Conservation (phyloP, 768 basidiomycete genomes). For the Podaxis sp. region DNA sequence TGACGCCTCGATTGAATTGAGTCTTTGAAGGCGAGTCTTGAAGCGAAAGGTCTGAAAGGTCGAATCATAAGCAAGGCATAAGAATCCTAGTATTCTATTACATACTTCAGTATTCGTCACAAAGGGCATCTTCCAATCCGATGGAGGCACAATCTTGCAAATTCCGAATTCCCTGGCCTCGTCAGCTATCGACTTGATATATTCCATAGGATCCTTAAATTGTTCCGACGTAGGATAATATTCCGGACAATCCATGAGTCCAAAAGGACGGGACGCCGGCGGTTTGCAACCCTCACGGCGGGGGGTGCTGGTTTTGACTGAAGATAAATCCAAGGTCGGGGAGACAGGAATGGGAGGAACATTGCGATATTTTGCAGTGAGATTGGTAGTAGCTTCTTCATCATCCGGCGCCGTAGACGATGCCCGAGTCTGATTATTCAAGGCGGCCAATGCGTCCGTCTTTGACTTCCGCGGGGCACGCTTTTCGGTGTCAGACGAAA, state of each 20-base stretch:
- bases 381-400: conserved; percentile 44
- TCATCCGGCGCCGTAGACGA: conserved; percentile 56
- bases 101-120: conserved; percentile 90
- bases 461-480: conserved; percentile 89
- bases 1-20: conserved; percentile 97
- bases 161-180: conserved; percentile 80
- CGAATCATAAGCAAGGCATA: conserved; percentile 29
- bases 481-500: conserved; percentile 44
- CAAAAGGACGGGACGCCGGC: conserved; percentile 71
- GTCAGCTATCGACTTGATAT: conserved; percentile 80
- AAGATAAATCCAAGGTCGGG: conserved; percentile 61
- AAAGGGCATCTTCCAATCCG: conserved; percentile 94
- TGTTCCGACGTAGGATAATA: conserved; percentile 90
- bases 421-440: conserved; percentile 66
- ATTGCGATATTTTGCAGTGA: conserved; percentile 49
- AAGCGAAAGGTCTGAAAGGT: conserved; percentile 80
- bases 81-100: conserved; percentile 18
- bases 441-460: conserved; percentile 80
- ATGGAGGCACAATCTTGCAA: conserved; percentile 94
- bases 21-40: conserved; percentile 89
- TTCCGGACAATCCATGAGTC: conserved; percentile 83
- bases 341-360: conserved; percentile 61
- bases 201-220: conserved; percentile 92
- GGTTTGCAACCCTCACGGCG: conserved; percentile 38
- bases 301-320: conserved; percentile 68